These are phyloP conservation scores for Neurospora intermedia DNA, from an alignment of 495 filamentous ascomycete genomes.

Conservation along the genomic window DNA sequence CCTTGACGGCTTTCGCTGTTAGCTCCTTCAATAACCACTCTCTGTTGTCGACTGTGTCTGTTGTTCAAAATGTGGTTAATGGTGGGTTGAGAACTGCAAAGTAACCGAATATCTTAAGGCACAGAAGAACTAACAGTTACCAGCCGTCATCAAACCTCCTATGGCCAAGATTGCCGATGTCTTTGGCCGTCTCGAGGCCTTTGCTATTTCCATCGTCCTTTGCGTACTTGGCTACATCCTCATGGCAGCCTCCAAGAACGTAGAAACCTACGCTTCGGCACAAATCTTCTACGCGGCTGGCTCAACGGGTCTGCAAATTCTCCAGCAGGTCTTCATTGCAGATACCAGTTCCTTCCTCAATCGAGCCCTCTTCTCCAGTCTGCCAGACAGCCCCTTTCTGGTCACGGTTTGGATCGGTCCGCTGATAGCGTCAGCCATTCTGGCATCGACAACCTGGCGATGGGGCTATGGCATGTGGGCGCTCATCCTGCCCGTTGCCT, in stretches of 20 bases:
- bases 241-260: conserved; percentile 27
- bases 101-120: neutral
- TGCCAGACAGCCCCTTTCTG: conserved; percentile 50
- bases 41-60: conserved; percentile 44
- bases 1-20: conserved; percentile 34
- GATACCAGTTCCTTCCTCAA: conserved; percentile 55
- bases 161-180: conserved; percentile 36
- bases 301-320: conserved; percentile 43
- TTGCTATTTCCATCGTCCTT: conserved; percentile 23
- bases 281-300: conserved; percentile 38
- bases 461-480: conserved; percentile 53
- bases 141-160: conserved; percentile 33
- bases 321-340: conserved; percentile 52
- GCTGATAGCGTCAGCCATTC: conserved; percentile 32
- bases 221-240: conserved; percentile 30
- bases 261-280: conserved; percentile 34
- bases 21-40: conserved; percentile 50
- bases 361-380: conserved; percentile 49
- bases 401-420: conserved; percentile 46
- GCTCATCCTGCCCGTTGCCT: conserved; percentile 44
- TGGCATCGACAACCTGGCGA: conserved; percentile 41
- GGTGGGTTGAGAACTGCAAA: conserved; percentile 13
- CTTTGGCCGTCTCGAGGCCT: conserved; percentile 32
- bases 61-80: conserved; percentile 43
- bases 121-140: neutral